phyloP scores from a whole-genome alignment of 2,329 filamentous ascomycete species.

The Chaetomiaceae sp. region DNA sequence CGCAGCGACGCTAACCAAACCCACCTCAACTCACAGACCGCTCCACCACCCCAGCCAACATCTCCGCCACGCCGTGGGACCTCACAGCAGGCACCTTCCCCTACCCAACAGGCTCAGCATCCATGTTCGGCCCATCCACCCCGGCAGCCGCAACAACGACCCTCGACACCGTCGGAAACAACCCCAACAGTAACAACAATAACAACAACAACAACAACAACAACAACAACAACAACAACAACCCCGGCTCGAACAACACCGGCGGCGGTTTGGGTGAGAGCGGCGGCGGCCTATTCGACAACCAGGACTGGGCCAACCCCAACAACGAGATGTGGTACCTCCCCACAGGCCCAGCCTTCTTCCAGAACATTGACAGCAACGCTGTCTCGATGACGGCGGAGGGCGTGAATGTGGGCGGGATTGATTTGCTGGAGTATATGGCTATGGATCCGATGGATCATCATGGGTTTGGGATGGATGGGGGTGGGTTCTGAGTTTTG shows the following conservation, averaged over 20 bases:
- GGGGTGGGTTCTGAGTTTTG: constrained; percentile 15
- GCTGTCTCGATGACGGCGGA: constrained; percentile 62
- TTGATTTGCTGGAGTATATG: constrained; percentile 65
- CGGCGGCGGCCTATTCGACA: constrained; percentile 38
- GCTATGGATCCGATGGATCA: constrained; percentile 47
- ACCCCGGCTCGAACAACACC: constrained; percentile 9
- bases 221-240: constrained; percentile 4
- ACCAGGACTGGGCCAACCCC: constrained; percentile 48
- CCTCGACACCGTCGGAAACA: constrained; percentile 18
- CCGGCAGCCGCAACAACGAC: constrained; percentile 37
- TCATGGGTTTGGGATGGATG: constrained; percentile 21
- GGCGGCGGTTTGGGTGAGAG: not conserved
- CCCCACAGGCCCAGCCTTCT: constrained; percentile 58
- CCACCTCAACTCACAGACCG: constrained; percentile 32
- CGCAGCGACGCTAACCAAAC: not conserved
- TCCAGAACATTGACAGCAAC: constrained; percentile 58
- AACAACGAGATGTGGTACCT: constrained; percentile 64
- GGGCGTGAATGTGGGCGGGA: constrained; percentile 60
- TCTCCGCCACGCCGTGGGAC: constrained; percentile 61
- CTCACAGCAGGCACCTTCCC: constrained; percentile 50
- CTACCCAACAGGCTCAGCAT: constrained; percentile 43
- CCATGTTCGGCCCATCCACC: constrained; percentile 46
- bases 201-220: constrained; percentile 11
- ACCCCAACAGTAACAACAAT: constrained; percentile 9
- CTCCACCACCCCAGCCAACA: constrained; percentile 44